Base-by-base conservation (phyloP, 1,284 basidiomycete species). In the Pseudozyma tsukubaensis region DNA sequence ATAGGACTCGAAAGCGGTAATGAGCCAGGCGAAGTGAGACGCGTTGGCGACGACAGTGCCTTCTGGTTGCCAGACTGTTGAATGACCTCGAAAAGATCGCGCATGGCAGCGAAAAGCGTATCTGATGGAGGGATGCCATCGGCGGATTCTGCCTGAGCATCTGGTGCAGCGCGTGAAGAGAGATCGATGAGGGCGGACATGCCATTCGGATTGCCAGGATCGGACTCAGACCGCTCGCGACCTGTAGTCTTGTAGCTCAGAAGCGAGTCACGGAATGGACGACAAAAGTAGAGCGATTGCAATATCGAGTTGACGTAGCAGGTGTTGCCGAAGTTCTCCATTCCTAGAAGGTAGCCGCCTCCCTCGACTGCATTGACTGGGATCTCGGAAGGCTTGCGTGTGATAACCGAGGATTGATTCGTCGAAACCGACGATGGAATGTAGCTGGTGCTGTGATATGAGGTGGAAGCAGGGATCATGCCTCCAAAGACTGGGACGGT, bases 301-400 rank as follows among this genome's bases (percentile, higher is more conserved):
- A 99, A 89, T 32, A 99, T 93, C 16, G 96, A 98, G 86, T 98
- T 99, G 87, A 92, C 94, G 86, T 99, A 99, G 85, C 81, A 83
- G 19, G 81, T 82, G 50, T 83, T 83, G 39, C 81, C 81, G 55
- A 83, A 82, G 64, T 81, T 81, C 37, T 77, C 71, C 73, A 80
- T 73, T n/a, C 79, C 80, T n/a, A 79, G 70, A 39, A 81, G 56
- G 48, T 71, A 70, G 24, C 64, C 61, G 29, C 71, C 68, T 13
- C 67, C 67, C 21, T 73, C 74, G 34, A 36, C 53, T 0, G 61
- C 29, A 24, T 73, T 73, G 55, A 73, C 50, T 10, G 71, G 71
- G 45, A 68, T 68, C 19, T 67, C 72, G 21, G 63, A 59, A 0
- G 64, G 62, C 19, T 67, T 68, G 47, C 62, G 54, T 13, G 59